phyloP scores from a whole-genome alignment of 176 grass and related monocot genomes.

The Olyra latifolia region DNA sequence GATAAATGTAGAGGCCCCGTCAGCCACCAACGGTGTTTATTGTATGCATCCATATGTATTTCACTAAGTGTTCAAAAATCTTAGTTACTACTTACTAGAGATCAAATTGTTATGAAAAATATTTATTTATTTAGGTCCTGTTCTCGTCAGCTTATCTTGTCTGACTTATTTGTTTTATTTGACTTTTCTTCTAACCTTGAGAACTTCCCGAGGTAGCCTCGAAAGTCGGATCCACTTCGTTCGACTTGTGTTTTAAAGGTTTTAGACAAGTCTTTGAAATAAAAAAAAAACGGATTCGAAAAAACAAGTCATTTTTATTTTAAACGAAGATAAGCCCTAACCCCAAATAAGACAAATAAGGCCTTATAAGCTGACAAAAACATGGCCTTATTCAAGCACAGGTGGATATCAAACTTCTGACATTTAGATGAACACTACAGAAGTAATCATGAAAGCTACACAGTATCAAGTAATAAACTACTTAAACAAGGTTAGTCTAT shows the following conservation, averaged over 20 bases:
- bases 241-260: too few species aligned
- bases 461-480: background rate
- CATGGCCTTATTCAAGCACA: background rate
- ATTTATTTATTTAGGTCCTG: background rate
- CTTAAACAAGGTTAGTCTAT: conserved; percentile 10
- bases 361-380: too few species aligned
- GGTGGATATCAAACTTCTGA: background rate
- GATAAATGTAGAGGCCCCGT: background rate
- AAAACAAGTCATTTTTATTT: too few species aligned
- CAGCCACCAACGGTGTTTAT: background rate
- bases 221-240: too few species aligned
- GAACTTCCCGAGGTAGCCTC: too few species aligned
- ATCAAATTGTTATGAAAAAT: background rate
- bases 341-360: too few species aligned
- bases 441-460: background rate
- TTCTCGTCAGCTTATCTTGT: too few species aligned
- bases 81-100: background rate
- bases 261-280: too few species aligned
- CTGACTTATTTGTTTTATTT: too few species aligned
- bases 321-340: too few species aligned
- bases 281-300: too few species aligned
- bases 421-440: background rate
- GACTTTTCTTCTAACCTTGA: too few species aligned
- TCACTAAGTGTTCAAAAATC: background rate
- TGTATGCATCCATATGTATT: background rate